Conservation (phyloP, 345 rosid genomes). For the Jatropha curcas region DNA sequence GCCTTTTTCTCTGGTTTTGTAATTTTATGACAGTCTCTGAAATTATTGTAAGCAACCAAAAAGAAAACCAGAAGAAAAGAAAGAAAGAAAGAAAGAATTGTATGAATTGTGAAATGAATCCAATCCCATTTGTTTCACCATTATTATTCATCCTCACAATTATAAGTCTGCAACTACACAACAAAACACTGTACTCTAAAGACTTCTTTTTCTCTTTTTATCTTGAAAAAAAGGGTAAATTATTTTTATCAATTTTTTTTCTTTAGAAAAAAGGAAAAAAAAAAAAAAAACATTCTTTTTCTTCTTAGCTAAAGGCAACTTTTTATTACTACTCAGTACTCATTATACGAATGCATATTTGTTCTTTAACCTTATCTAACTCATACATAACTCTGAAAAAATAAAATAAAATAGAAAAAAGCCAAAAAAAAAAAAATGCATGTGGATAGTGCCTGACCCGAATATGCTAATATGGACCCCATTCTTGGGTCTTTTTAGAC, state of each 20-base stretch:
- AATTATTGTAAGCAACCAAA: too few relatives aligned
- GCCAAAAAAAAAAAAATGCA: neutral
- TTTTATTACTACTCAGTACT: constrained; percentile 10
- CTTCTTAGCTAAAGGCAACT: neutral
- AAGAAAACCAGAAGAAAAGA: too few relatives aligned
- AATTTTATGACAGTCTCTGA: neutral
- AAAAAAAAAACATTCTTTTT: constrained; percentile 11
- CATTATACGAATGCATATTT: constrained; percentile 16
- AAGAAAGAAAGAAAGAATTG: too few relatives aligned
- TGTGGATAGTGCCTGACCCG: constrained; percentile 18
- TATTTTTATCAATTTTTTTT: too few relatives aligned
- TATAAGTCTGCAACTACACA: neutral
- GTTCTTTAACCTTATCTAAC: constrained; percentile 7
- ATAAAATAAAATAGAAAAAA: neutral
- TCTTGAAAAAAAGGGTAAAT: too few relatives aligned
- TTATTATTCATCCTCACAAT: neutral
- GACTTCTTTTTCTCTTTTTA: neutral
- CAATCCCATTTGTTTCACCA: too few relatives aligned
- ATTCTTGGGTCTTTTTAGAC: constrained; percentile 21
- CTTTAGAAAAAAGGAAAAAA: neutral
- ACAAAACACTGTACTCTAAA: neutral
- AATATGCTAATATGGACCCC: constrained; percentile 17
- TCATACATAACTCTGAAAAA: neutral
- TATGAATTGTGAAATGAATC: too few relatives aligned
- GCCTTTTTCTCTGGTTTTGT: neutral